A percentile compares a stretch with the other conserved stretches of the same genome.
Conservation (phyloP, 257 asterid species). For the Przewalskia tangutica region DNA sequence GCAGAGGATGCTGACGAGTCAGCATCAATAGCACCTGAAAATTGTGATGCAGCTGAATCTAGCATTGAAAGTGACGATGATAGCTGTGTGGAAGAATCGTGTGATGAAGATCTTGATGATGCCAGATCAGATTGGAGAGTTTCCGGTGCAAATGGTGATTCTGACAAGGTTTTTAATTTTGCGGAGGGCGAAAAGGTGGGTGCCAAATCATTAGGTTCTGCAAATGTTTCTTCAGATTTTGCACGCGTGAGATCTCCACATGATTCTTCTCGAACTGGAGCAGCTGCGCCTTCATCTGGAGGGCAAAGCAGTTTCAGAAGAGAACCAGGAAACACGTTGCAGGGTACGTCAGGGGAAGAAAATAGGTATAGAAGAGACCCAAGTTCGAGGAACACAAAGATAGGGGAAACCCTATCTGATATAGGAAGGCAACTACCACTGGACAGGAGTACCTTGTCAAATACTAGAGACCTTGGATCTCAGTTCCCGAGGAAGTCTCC, state of each 20-base stretch:
- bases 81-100: constrained; percentile 12
- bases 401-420: constrained; percentile 2
- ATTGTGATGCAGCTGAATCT: constrained; percentile 2
- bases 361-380: constrained; percentile 19
- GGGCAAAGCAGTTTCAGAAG: constrained; percentile 34
- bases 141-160: constrained; percentile 20
- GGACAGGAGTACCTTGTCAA: constrained; percentile 18
- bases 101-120: constrained; percentile 19
- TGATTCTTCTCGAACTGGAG: constrained; percentile 9
- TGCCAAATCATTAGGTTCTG: constrained; percentile 5
- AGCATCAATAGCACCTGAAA: neutral
- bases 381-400: constrained; percentile 17
- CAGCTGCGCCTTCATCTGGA: constrained; percentile 14
- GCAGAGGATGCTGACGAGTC: neutral
- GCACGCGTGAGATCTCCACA: neutral
- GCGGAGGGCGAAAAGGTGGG: constrained; percentile 9
- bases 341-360: neutral
- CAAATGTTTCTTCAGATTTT: neutral
- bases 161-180: constrained; percentile 17
- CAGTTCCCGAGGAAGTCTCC: constrained; percentile 6
- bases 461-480: constrained; percentile 9
- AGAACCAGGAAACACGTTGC: constrained; percentile 17
- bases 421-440: constrained; percentile 17
- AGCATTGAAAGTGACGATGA: constrained; percentile 10
- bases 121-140: constrained; percentile 21